Conservation (phyloP, 352 stramenopile species). For the Globisporangium viniferum region DNA sequence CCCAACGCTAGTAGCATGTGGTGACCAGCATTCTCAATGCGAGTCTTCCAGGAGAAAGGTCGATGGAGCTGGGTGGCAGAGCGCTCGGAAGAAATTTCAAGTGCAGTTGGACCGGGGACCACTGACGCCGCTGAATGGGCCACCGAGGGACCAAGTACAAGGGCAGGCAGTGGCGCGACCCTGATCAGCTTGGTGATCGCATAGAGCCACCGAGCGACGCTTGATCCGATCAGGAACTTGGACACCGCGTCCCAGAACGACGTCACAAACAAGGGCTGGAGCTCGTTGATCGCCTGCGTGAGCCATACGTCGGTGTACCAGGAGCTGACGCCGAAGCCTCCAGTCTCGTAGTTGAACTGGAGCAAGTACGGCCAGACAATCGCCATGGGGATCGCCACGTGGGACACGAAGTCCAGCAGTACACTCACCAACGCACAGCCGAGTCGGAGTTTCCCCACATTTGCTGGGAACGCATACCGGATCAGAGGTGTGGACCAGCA, state of each 20-base stretch:
- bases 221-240: neutral
- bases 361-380: neutral
- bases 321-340: neutral
- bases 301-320: slow-evolving; percentile 3
- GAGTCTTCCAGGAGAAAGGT: neutral
- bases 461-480: neutral
- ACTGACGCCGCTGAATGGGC: neutral
- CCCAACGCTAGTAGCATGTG: neutral
- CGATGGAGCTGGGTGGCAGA: neutral
- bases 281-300: neutral
- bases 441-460: neutral
- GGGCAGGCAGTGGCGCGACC: neutral
- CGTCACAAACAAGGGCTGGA: neutral
- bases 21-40: neutral
- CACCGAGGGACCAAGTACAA: neutral
- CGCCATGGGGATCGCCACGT: neutral
- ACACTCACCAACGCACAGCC: neutral
- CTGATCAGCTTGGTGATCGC: neutral
- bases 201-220: neutral
- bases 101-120: neutral
- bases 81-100: neutral
- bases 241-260: neutral
- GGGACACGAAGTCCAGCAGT: neutral
- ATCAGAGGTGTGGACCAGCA: slow-evolving; percentile 24
- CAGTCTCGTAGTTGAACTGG: neutral